phyloP scores from a whole-genome alignment of 2,329 filamentous ascomycete species.

The Sporothrix brasiliensis region DNA sequence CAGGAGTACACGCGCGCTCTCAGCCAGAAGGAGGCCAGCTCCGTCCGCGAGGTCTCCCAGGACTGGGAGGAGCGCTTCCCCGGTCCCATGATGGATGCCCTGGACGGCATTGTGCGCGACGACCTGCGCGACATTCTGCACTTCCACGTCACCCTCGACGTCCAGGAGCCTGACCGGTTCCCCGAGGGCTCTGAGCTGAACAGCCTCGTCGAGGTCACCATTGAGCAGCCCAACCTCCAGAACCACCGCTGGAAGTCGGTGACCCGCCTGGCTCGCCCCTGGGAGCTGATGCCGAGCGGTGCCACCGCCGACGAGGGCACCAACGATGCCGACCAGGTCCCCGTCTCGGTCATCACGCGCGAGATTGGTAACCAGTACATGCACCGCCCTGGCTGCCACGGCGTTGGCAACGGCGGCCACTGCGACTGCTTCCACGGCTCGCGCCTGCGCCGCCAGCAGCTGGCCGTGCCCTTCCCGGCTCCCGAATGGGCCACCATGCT shows the following conservation, averaged over 20 bases:
- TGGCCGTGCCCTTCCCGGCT: constrained; percentile 61
- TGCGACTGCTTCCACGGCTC: constrained; percentile 55
- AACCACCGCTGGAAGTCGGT: constrained; percentile 64
- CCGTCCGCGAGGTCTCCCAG: constrained; percentile 55
- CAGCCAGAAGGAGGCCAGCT: constrained; percentile 59
- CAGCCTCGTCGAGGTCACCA: constrained; percentile 61
- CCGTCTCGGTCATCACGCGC: constrained; percentile 51
- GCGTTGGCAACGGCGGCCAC: constrained; percentile 39
- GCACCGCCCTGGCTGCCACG: constrained; percentile 56
- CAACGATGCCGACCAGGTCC: constrained; percentile 35
- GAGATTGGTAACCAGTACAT: constrained; percentile 53
- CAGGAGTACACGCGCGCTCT: constrained; percentile 62
- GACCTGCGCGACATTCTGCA: constrained; percentile 61
- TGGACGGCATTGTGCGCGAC: constrained; percentile 53
- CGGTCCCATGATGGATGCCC: constrained; percentile 53
- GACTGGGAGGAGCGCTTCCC: constrained; percentile 64
- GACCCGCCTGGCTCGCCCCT: constrained; percentile 60
- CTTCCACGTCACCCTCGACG: constrained; percentile 63
- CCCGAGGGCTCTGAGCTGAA: constrained; percentile 62
- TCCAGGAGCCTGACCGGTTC: constrained; percentile 61
- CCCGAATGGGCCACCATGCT: constrained; percentile 62
- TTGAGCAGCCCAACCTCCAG: constrained; percentile 57
- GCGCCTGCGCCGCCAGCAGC: constrained; percentile 49
- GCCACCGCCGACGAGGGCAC: constrained; percentile 30
- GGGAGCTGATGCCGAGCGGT: constrained; percentile 49